These are phyloP conservation scores for Phytophthora lateralis DNA, from an alignment of 352 stramenopile species.

Conservation along the genomic window DNA sequence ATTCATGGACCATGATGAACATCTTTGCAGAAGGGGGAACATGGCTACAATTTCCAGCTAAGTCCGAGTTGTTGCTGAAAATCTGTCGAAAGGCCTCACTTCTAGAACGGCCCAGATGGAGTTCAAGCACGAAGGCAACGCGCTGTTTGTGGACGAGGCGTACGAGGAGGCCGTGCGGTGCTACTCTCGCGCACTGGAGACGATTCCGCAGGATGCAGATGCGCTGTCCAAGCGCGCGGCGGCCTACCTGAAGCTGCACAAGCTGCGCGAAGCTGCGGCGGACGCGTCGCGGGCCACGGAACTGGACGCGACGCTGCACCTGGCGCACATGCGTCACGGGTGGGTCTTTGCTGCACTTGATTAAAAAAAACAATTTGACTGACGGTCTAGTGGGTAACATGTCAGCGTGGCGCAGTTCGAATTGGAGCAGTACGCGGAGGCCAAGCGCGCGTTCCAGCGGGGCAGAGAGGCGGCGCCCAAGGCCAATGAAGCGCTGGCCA, in stretches of 20 bases:
- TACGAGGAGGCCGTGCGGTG: constrained; percentile 64
- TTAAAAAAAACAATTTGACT: neutral
- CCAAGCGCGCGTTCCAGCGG: constrained; percentile 64
- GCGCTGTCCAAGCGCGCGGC: constrained; percentile 72
- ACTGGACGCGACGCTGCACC: constrained; percentile 52
- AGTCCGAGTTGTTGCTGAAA: neutral
- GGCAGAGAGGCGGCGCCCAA: constrained; percentile 47
- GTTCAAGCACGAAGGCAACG: constrained; percentile 75
- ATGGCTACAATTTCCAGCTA: neutral
- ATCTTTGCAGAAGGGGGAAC: neutral
- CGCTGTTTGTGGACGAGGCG: constrained; percentile 84
- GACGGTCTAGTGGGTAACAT: neutral
- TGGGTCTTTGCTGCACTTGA: constrained; percentile 26
- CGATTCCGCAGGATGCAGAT: constrained; percentile 50
- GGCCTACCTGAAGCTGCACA: constrained; percentile 71
- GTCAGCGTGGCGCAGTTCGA: constrained; percentile 82
- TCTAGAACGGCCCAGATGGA: constrained; percentile 52
- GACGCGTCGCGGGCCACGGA: constrained; percentile 59
- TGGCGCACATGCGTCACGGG: constrained; percentile 80
- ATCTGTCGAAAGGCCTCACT: constrained; percentile 2
- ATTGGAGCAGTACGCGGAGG: constrained; percentile 67
- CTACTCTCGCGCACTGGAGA: constrained; percentile 57
- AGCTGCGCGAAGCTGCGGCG: constrained; percentile 51
- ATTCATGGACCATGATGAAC: neutral
- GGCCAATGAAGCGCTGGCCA: constrained; percentile 41